Conservation (phyloP, 352 stramenopile species). For the Globisporangium megalacanthum region DNA sequence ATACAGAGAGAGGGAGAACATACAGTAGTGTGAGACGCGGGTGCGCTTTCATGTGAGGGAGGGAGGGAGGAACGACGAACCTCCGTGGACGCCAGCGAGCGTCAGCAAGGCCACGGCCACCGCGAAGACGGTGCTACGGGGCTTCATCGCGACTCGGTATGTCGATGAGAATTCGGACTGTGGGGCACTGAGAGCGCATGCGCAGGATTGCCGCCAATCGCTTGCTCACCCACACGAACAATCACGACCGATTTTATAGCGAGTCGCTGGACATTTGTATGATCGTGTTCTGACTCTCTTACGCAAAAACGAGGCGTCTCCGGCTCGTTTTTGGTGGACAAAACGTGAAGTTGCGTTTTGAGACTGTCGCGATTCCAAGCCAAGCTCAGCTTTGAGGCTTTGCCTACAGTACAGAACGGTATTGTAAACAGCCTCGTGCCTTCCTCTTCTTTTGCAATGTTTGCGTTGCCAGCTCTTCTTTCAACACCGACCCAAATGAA, state of each 20-base stretch:
- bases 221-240: not conserved
- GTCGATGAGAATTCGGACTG: not conserved
- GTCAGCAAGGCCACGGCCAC: constrained; percentile 1
- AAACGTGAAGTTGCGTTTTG: too few species aligned
- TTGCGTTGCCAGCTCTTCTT: too few species aligned
- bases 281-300: constrained; percentile 2
- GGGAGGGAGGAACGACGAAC: not conserved
- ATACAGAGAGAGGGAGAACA: not conserved
- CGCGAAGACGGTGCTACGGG: not conserved
- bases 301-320: not conserved
- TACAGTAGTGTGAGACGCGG: too few species aligned
- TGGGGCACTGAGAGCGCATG: not conserved
- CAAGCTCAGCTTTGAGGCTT: not conserved
- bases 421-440: too few species aligned
- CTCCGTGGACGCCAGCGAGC: constrained; percentile 2
- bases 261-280: not conserved
- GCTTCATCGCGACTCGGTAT: not conserved
- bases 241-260: too few species aligned
- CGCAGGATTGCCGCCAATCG: not conserved
- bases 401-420: not conserved
- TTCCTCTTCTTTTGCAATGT: too few species aligned
- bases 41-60: too few species aligned
- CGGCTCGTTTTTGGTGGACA: not conserved
- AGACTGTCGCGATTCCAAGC: too few species aligned
- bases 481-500: too few species aligned